Conservation (phyloP, 371 early-diverging fungal species). For the Mucor velutinosus region DNA sequence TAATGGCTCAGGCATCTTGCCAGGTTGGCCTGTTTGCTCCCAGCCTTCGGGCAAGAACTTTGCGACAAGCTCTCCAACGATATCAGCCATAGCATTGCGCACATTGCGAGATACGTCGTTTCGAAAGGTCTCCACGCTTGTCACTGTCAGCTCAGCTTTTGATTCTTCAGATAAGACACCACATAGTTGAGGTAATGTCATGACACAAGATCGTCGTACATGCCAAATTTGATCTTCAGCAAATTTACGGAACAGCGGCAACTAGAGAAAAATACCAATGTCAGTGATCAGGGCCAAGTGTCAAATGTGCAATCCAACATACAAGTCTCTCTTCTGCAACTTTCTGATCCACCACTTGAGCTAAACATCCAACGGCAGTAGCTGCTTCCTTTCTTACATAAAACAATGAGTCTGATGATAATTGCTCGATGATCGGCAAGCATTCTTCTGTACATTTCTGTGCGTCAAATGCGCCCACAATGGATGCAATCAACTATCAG, state of each 20-base stretch:
- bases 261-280: slow-evolving; percentile 12
- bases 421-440: slow-evolving; percentile 55
- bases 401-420: slow-evolving; percentile 54
- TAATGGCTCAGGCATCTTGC: slow-evolving; percentile 42
- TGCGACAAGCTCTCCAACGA: slow-evolving; percentile 61
- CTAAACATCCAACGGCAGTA: slow-evolving; percentile 53
- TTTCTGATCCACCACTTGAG: slow-evolving; percentile 40
- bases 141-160: slow-evolving; percentile 41
- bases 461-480: slow-evolving; percentile 49
- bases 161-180: slow-evolving; percentile 48
- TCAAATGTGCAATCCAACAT: slow-evolving; percentile 3
- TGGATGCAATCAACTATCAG: slow-evolving; percentile 51
- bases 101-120: slow-evolving; percentile 64
- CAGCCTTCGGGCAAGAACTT: slow-evolving; percentile 55
- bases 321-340: slow-evolving; percentile 53
- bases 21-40: slow-evolving; percentile 46
- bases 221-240: slow-evolving; percentile 65
- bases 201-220: slow-evolving; percentile 59
- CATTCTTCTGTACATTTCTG: slow-evolving; percentile 50
- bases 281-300: neutral
- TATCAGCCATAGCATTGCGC: slow-evolving; percentile 59
- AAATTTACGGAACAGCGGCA: slow-evolving; percentile 55
- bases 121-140: slow-evolving; percentile 50
- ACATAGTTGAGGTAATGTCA: slow-evolving; percentile 52
- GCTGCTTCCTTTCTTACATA: slow-evolving; percentile 67